phyloP scores from a whole-genome alignment of 129 eudicot species.

The Pittosporum tobira region DNA sequence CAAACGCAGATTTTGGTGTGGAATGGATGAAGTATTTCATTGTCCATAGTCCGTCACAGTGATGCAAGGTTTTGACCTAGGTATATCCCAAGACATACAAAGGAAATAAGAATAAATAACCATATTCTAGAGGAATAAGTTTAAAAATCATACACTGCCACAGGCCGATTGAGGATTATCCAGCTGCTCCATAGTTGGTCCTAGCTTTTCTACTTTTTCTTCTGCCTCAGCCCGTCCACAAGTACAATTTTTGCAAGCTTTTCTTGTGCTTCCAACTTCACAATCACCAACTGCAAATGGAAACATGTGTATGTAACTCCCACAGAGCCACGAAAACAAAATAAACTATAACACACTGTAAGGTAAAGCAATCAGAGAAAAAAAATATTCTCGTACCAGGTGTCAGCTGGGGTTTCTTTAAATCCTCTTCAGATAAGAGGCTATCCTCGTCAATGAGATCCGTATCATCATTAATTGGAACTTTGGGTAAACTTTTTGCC shows the following conservation, averaged over 20 bases:
- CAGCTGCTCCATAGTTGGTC: constrained; percentile 62
- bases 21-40: too few relatives aligned
- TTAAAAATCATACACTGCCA: constrained; percentile 55
- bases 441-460: constrained; percentile 96
- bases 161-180: constrained; percentile 77
- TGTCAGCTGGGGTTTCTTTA: constrained; percentile 79
- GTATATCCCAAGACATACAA: too few relatives aligned
- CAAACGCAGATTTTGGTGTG: too few relatives aligned
- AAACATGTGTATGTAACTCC: background rate
- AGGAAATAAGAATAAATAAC: too few relatives aligned
- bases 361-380: background rate
- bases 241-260: constrained; percentile 85
- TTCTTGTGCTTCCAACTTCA: constrained; percentile 77
- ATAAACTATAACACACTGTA: background rate
- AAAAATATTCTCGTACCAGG: constrained; percentile 40
- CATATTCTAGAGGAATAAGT: too few relatives aligned
- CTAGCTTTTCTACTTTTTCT: constrained; percentile 64
- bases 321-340: too few relatives aligned
- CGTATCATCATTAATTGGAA: constrained; percentile 62
- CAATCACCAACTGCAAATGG: constrained; percentile 57
- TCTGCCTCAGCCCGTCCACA: constrained; percentile 92
- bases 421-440: constrained; percentile 85
- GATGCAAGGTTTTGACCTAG: too few relatives aligned
- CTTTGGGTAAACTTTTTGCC: constrained; percentile 48
- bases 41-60: too few relatives aligned